Evolutionary conservation across 305 asterid species (phyloP).

Genomic region (Fraxinus xanthoxyloides): DNA sequence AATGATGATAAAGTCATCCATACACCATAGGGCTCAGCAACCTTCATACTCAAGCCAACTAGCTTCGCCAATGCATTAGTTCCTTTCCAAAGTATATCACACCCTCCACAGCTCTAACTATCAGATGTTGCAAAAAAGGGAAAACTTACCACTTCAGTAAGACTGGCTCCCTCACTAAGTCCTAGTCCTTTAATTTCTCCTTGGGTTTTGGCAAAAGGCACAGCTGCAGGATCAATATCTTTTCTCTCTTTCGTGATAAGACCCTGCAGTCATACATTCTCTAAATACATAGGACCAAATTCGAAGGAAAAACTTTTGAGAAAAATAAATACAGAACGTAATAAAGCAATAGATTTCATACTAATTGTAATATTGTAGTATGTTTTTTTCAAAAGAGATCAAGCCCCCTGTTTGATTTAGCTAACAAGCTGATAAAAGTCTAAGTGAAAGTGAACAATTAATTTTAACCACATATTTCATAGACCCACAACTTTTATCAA

Average conservation of each 20-base stretch:
- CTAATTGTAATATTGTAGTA: neutral
- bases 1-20: neutral
- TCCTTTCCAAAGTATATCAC: neutral
- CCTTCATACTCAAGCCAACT: neutral
- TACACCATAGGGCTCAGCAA: neutral
- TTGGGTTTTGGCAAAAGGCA: conserved; percentile 75
- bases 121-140: conserved; percentile 17
- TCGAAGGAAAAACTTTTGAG: neutral
- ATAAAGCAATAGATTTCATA: conserved; percentile 9
- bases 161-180: conserved; percentile 84
- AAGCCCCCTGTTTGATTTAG: neutral
- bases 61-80: conserved; percentile 16
- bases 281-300: conserved; percentile 16
- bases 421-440: neutral
- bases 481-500: neutral
- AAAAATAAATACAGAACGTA: neutral
- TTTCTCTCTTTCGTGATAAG: conserved; percentile 86
- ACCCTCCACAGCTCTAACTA: neutral
- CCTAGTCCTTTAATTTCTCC: conserved; percentile 63
- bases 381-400: neutral
- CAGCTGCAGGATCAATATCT: conserved; percentile 86
- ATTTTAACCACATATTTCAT: neutral
- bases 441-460: neutral
- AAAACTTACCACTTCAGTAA: conserved; percentile 72
- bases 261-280: conserved; percentile 61